These are phyloP conservation scores for Phylloporus sp. DNA, from an alignment of 1,284 basidiomycete species.

Conservation along the genomic window DNA sequence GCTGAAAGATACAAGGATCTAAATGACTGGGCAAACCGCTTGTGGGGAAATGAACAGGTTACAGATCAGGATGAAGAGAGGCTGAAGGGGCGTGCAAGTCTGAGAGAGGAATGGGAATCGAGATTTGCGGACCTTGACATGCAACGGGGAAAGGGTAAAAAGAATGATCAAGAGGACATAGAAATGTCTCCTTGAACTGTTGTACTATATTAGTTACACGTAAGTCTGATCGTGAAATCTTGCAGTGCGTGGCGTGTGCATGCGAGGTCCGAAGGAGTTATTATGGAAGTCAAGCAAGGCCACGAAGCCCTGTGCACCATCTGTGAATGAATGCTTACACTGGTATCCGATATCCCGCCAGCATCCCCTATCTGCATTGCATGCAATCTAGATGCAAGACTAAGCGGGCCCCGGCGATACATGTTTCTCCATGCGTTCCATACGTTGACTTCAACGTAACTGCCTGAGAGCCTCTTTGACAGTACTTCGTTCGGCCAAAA, in stretches of 20 bases:
- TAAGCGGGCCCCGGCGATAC: not conserved
- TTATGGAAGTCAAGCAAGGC: too few species aligned
- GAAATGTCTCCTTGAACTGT: constrained; percentile 41
- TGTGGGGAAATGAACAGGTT: constrained; percentile 36
- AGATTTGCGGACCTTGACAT: constrained; percentile 37
- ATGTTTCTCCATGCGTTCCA: not conserved
- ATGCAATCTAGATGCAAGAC: not conserved
- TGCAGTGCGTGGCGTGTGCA: too few species aligned
- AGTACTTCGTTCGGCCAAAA: constrained; percentile 76
- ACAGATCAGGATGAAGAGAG: constrained; percentile 19
- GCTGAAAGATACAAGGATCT: constrained; percentile 43
- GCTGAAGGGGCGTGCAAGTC: constrained; percentile 26
- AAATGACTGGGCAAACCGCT: constrained; percentile 40
- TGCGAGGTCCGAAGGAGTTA: too few species aligned
- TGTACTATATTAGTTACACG: not conserved
- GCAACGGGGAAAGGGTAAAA: constrained; percentile 23
- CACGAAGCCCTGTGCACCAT: too few species aligned
- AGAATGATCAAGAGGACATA: constrained; percentile 28
- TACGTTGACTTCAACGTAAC: constrained; percentile 34
- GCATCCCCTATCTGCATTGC: too few species aligned
- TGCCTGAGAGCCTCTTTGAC: constrained; percentile 68
- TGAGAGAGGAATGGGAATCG: constrained; percentile 38
- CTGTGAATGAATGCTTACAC: not conserved
- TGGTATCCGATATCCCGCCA: not conserved
- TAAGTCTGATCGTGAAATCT: too few species aligned